phyloP scores from a whole-genome alignment of 805 yeast genomes.

The Metschnikowia similis region DNA sequence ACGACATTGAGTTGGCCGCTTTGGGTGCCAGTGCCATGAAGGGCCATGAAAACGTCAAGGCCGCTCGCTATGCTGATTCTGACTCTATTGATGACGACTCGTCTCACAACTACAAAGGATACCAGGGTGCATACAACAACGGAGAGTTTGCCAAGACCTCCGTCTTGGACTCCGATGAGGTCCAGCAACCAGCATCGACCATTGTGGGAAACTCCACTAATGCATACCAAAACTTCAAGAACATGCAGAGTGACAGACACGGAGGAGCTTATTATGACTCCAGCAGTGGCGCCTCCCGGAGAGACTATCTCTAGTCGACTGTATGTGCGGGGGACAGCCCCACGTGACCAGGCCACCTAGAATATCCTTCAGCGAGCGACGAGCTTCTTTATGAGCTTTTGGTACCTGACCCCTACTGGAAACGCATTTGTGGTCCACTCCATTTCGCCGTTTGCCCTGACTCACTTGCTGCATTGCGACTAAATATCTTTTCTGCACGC shows the following conservation, averaged over 20 bases:
- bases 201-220: slow-evolving; percentile 37
- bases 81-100: slow-evolving; percentile 30
- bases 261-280: slow-evolving; percentile 7
- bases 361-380: too few relatives aligned
- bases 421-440: too few relatives aligned
- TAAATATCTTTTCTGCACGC: too few relatives aligned
- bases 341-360: too few relatives aligned
- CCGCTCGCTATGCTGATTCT: slow-evolving; percentile 24
- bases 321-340: too few relatives aligned
- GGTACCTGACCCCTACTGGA: too few relatives aligned
- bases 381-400: too few relatives aligned
- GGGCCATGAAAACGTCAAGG: slow-evolving; percentile 46
- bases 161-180: slow-evolving; percentile 23
- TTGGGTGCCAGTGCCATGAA: slow-evolving; percentile 67
- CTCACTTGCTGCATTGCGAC: too few relatives aligned
- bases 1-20: slow-evolving; percentile 64
- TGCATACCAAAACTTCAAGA: slow-evolving; percentile 22
- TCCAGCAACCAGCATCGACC: slow-evolving; percentile 42
- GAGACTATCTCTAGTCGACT: slow-evolving; percentile 6
- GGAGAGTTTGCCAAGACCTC: slow-evolving; percentile 12
- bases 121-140: slow-evolving; percentile 12
- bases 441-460: too few relatives aligned
- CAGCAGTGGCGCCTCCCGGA: slow-evolving; percentile 1
- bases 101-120: slow-evolving; percentile 5
- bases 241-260: slow-evolving; percentile 14